Base-by-base conservation (phyloP, 169 alveolate species). In the Besnoitia besnoiti region DNA sequence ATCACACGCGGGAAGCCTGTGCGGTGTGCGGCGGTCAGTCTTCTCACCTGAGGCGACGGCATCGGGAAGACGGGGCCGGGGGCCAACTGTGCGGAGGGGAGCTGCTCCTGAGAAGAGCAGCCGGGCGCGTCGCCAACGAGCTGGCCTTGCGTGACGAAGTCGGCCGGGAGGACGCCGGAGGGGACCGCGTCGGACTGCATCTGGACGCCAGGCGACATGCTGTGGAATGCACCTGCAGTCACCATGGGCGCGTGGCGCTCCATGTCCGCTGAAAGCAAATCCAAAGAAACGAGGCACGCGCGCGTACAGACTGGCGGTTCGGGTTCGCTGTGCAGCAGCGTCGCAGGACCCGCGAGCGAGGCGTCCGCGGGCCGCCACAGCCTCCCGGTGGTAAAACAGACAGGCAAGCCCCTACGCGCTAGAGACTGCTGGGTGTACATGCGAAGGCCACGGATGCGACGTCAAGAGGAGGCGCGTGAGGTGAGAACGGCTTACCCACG, bases 21-120 rank as follows among this genome's bases (percentile, higher is more conserved):
- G n/a, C n/a, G n/a, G n/a, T n/a, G n/a, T n/a, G n/a, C n/a, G n/a
- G n/a, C n/a, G n/a, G n/a, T 19, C 67, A 16, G 33, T n/a, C 67
- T 55, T 55, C 37, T 50, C 62, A 91, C 94, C 91, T 91, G 94
- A 8, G 94, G 94, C 35, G 94, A 61, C 33, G 94, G 94, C 61
- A 49, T 62, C 49, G 94, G 94, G 42, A 55, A 91, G 82, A 91
- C 91, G 7, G 94, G 94, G 61, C 94, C 94, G 33, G 94, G 94
- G 5, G 94, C 59, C 33, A 91, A 91, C 84, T 91, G 94, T 49
- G 40, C 37, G 87, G 19, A 8, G 0, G 87, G 55, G n/a, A 73
- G 47, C 82, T 73, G 82, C 30, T 30, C 47, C 39, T 37, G 46
- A 0, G 87, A 42, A 30, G 80, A 67, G 10, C 0, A 1, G 59